Base-by-base conservation (phyloP, 202 grass and related monocot species). In the Schoenoplectus tabernaemontani region DNA sequence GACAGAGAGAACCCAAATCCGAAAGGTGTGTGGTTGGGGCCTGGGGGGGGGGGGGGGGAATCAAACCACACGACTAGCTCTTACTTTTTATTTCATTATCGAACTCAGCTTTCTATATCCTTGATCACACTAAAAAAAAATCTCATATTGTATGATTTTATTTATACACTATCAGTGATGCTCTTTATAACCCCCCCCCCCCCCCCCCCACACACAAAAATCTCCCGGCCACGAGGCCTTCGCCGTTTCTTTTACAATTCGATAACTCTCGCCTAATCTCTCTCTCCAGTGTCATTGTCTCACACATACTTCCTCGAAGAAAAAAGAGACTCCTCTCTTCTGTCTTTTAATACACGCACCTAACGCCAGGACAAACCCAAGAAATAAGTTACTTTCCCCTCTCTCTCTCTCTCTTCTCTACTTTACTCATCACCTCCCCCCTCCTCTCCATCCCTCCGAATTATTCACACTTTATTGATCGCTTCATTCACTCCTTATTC, bases 31-130 rank as follows among this genome's bases (percentile, higher is more conserved):
- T n/a, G n/a, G n/a, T n/a, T n/a, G n/a, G n/a, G n/a, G n/a, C n/a
- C n/a, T n/a, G n/a, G n/a, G n/a, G n/a, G n/a, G 85, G 87, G 85
- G 87, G 87, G 1, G 83, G 88, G 89, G 87, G 90, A 85, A 93
- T 93, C 83, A 82, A 85, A 80, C 78, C 83, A 78, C 78, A 86
- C 85, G 85, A 83, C 83, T 86, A 80, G n/a, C n/a, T 54, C 74
- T 80, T 79, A n/a, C n/a, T 64, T n/a, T n/a, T n/a, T n/a, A 82
- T 82, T 67, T 82, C 71, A 82, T 59, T 66, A 77, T 68, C 13
- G 47, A 78, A 76, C 83, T 80, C 65, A 87, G 47, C 36, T 51
- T 41, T 85, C 57, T 88, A 84, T 34, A 74, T 81, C n/a, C 16
- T 42, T 41, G n/a, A 65, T 53, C 34, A 54, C 64, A 58, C 6